These are phyloP conservation scores for Leptographium wingfieldii DNA, from an alignment of 2,329 filamentous ascomycete genomes.

Conservation along the genomic window DNA sequence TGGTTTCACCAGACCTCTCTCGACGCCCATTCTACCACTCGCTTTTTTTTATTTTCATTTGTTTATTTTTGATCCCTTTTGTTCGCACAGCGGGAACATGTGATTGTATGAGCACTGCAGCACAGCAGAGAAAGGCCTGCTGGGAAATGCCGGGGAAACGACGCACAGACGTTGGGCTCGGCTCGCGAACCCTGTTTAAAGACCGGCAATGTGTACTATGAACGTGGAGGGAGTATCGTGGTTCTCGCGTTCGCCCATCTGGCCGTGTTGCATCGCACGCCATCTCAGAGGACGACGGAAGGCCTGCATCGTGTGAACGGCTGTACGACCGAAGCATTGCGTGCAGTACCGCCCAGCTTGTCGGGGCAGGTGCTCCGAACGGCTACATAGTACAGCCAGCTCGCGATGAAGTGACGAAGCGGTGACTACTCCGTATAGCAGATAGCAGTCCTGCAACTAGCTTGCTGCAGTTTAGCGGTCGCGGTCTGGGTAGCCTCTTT, in stretches of 20 bases:
- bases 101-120: too few species aligned
- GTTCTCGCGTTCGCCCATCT: slow-evolving; percentile 9
- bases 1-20: slow-evolving; percentile 1
- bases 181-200: slow-evolving; percentile 11
- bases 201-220: slow-evolving; percentile 6
- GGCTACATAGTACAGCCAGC: too few species aligned
- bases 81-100: not conserved
- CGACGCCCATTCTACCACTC: too few species aligned
- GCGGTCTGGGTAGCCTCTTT: too few species aligned
- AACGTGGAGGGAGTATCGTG: not conserved
- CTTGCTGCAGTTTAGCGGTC: too few species aligned
- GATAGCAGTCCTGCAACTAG: too few species aligned
- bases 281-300: not conserved
- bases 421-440: too few species aligned
- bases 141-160: not conserved
- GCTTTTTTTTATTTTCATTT: too few species aligned
- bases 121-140: slow-evolving; percentile 4
- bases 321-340: too few species aligned
- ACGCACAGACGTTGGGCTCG: slow-evolving; percentile 19
- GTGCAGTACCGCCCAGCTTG: too few species aligned
- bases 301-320: not conserved
- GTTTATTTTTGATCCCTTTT: not conserved
- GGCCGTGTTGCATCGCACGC: slow-evolving; percentile 9
- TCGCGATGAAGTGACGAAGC: too few species aligned
- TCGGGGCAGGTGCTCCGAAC: too few species aligned